These are phyloP conservation scores for Spathaspora sp. DNA, from an alignment of 805 yeast species.

Conservation along the genomic window DNA sequence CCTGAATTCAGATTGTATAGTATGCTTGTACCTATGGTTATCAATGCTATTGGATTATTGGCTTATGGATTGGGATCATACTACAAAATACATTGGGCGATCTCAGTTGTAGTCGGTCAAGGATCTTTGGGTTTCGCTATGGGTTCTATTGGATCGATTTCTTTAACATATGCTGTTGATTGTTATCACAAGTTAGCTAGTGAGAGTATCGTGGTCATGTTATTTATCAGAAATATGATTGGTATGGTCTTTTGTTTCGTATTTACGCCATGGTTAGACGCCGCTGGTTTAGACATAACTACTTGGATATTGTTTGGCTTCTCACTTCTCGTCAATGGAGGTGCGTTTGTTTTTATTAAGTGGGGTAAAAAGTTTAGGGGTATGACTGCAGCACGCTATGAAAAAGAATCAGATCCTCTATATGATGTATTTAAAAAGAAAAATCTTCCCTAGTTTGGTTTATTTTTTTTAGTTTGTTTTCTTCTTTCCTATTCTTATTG, in stretches of 20 bases:
- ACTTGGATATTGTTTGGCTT: constrained; percentile 44
- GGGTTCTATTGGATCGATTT: constrained; percentile 42
- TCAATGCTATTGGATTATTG: constrained; percentile 42
- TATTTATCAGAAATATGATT: constrained; percentile 30
- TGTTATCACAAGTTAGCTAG: constrained; percentile 42
- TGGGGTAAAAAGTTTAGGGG: constrained; percentile 42
- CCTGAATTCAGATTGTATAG: constrained; percentile 47
- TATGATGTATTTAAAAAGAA: constrained; percentile 14
- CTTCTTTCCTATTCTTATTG: too few species aligned
- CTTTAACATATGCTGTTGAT: constrained; percentile 44
- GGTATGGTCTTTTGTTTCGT: constrained; percentile 48
- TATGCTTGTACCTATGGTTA: constrained; percentile 33
- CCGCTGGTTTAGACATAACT: constrained; percentile 33
- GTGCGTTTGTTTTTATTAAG: constrained; percentile 31
- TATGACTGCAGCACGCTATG: constrained; percentile 22
- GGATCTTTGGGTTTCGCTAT: constrained; percentile 44
- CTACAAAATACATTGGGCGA: constrained; percentile 36
- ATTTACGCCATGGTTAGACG: constrained; percentile 42
- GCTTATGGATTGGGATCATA: constrained; percentile 42
- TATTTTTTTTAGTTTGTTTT: too few species aligned
- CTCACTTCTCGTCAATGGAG: constrained; percentile 39
- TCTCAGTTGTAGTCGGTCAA: constrained; percentile 44
- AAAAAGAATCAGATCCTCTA: constrained; percentile 14
- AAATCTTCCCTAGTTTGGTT: too few species aligned
- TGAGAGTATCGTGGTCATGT: constrained; percentile 36